Evolutionary conservation across 306 rosid species (phyloP).

Genomic region (Malus orientalis): DNA sequence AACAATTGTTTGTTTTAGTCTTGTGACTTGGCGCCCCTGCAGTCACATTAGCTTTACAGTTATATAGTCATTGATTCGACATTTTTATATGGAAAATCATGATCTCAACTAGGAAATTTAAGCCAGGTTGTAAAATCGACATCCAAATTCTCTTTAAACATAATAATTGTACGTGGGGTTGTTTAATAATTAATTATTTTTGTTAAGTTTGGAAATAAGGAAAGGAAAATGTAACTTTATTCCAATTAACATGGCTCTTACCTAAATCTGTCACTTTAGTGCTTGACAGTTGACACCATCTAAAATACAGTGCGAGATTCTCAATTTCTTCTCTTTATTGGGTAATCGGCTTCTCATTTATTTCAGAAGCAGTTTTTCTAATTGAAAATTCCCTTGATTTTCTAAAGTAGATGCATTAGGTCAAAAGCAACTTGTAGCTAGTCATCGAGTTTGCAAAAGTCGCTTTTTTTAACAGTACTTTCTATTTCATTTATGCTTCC

Average conservation of each 20-base stretch:
- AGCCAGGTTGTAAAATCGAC: no score
- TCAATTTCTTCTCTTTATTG: not conserved
- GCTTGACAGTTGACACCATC: not conserved
- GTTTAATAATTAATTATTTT: no score
- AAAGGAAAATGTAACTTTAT: not conserved
- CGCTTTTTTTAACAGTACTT: no score
- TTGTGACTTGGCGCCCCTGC: no score
- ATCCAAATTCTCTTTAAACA: no score
- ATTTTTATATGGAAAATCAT: no score
- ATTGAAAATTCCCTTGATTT: not conserved
- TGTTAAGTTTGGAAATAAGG: not conserved
- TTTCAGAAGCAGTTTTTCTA: not conserved
- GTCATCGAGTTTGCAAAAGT: not conserved
- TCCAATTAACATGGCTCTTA: not conserved
- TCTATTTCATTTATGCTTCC: no score
- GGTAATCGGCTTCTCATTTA: not conserved
- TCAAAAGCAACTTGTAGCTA: not conserved
- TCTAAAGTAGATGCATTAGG: not conserved
- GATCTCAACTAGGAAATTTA: no score
- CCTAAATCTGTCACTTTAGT: not conserved
- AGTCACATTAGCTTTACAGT: no score
- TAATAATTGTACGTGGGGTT: no score
- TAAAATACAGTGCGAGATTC: not conserved
- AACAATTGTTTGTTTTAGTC: no score
- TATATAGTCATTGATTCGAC: no score